A percentile compares a stretch with the other conserved stretches of the same genome.
Evolutionary conservation across 2,329 filamentous ascomycete genomes (phyloP).

Genomic region (Fusarium liriodendri): DNA sequence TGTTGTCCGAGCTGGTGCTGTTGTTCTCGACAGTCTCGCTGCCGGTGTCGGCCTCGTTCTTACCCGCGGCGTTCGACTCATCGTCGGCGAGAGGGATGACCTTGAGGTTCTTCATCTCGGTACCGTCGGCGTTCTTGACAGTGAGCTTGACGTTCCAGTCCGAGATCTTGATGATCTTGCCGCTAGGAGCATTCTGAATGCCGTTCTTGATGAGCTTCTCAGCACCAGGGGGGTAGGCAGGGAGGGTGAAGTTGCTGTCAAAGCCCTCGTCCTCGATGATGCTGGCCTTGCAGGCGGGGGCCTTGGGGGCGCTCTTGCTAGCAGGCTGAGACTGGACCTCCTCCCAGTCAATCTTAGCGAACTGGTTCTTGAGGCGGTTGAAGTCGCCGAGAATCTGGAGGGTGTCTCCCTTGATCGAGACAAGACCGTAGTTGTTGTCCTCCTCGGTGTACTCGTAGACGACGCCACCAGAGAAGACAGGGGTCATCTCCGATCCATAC

Average conservation of each 20-base stretch:
- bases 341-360: conserved; percentile 78
- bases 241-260: conserved; percentile 83
- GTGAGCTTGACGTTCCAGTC: conserved; percentile 67
- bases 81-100: conserved; percentile 59
- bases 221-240: conserved; percentile 73
- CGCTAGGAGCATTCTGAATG: conserved; percentile 71
- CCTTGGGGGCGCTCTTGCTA: conserved; percentile 57
- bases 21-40: conserved; percentile 40
- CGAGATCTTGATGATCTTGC: conserved; percentile 76
- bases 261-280: conserved; percentile 78
- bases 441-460: conserved; percentile 87
- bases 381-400: conserved; percentile 73
- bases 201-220: conserved; percentile 81
- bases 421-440: conserved; percentile 72
- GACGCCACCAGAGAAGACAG: conserved; percentile 78
- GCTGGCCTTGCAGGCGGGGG: conserved; percentile 72
- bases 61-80: conserved; percentile 59
- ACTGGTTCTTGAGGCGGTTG: conserved; percentile 80
- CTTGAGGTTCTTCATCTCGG: conserved; percentile 57
- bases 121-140: conserved; percentile 56
- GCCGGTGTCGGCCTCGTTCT: conserved; percentile 53
- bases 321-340: conserved; percentile 73
- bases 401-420: conserved; percentile 68
- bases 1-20: conserved; percentile 31
- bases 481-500: conserved; percentile 77